phyloP scores from a whole-genome alignment of 2,329 filamentous ascomycete genomes.

The Paecilomyces fulvus region DNA sequence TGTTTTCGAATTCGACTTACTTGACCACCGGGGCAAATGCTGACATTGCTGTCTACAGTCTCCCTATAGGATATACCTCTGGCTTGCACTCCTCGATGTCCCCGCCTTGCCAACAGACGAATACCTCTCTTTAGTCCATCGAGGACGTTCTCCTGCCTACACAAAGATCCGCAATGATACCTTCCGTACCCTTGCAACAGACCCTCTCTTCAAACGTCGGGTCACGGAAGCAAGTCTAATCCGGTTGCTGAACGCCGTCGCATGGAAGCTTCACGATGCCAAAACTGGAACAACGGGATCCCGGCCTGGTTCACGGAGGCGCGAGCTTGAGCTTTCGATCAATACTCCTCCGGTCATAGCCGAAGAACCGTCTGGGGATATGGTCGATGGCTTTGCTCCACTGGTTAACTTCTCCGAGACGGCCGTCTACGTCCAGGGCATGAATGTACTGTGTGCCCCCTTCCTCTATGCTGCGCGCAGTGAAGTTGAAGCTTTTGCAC shows the following conservation, averaged over 20 bases:
- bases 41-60: slow-evolving; percentile 50
- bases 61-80: slow-evolving; percentile 85
- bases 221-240: slow-evolving; percentile 95
- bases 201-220: slow-evolving; percentile 90
- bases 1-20: background rate
- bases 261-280: slow-evolving; percentile 84
- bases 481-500: slow-evolving; percentile 88
- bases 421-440: slow-evolving; percentile 92
- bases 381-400: slow-evolving; percentile 9
- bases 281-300: slow-evolving; percentile 40
- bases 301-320: slow-evolving; percentile 36
- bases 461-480: slow-evolving; percentile 92
- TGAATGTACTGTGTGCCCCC: slow-evolving; percentile 95
- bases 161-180: slow-evolving; percentile 98
- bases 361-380: slow-evolving; percentile 43
- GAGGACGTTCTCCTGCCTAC: slow-evolving; percentile 88
- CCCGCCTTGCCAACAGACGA: slow-evolving; percentile 75
- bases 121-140: slow-evolving; percentile 84
- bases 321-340: slow-evolving; percentile 37
- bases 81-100: slow-evolving; percentile 87
- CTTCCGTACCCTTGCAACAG: slow-evolving; percentile 90
- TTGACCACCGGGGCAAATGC: slow-evolving; percentile 3
- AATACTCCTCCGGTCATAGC: slow-evolving; percentile 29
- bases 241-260: slow-evolving; percentile 85
- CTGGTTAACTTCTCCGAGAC: slow-evolving; percentile 41